Evolutionary conservation across 2,329 filamentous ascomycete species (phyloP).

Genomic region (Didymella sp.): DNA sequence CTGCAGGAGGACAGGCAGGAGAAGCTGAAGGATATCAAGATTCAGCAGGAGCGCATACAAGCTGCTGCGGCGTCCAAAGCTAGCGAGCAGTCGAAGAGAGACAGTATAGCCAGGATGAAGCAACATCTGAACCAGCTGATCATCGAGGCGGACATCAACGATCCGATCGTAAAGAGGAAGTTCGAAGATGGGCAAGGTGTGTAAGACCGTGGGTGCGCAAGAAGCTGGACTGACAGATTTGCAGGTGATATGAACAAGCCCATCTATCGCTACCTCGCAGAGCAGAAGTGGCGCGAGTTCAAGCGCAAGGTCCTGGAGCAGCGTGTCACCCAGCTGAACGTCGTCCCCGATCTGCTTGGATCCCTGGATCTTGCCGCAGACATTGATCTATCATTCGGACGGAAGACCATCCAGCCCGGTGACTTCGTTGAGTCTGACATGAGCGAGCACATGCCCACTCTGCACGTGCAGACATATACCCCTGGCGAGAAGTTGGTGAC

Average conservation of each 20-base stretch:
- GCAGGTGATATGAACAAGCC: constrained; percentile 94
- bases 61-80: constrained; percentile 68
- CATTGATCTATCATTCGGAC: constrained; percentile 80
- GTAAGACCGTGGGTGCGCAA: constrained; percentile 32
- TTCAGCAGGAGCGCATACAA: constrained; percentile 71
- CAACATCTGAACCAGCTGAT: constrained; percentile 78
- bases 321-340: constrained; percentile 83
- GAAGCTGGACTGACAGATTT: constrained; percentile 15
- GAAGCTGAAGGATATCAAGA: constrained; percentile 77
- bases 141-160: constrained; percentile 92
- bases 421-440: constrained; percentile 76
- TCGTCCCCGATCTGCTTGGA: constrained; percentile 87
- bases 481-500: constrained; percentile 81
- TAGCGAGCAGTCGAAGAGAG: constrained; percentile 70
- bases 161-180: constrained; percentile 88
- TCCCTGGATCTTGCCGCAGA: constrained; percentile 79
- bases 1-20: constrained; percentile 79
- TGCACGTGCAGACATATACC: constrained; percentile 87
- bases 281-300: constrained; percentile 86
- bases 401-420: constrained; percentile 74
- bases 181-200: constrained; percentile 91
- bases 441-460: constrained; percentile 74
- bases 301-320: constrained; percentile 81
- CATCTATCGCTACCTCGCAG: constrained; percentile 89
- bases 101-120: constrained; percentile 72